Percentiles rank a stretch among this genome's conserved stretches.
Evolutionary conservation across 2,329 filamentous ascomycete genomes (phyloP).

Genomic region (Stagonosporopsis vannaccii): DNA sequence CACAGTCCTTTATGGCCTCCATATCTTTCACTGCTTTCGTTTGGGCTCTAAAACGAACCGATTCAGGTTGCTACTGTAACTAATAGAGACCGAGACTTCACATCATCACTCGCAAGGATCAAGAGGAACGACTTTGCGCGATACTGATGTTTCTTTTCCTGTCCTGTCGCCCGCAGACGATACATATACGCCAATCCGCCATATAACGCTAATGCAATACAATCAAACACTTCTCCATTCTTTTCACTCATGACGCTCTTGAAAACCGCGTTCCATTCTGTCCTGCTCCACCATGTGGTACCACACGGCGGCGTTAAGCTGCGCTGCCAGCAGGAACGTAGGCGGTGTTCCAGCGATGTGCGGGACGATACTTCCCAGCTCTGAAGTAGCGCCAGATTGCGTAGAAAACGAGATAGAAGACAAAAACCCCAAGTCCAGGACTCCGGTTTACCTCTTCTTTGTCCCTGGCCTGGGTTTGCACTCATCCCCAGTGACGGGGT

Average conservation of each 20-base stretch:
- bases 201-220: conserved; percentile 19
- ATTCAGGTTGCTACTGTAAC: too few species aligned
- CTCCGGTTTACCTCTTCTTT: conserved; percentile 53
- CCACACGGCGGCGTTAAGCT: background rate
- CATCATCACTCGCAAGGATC: background rate
- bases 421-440: background rate
- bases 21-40: too few species aligned
- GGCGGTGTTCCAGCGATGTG: background rate
- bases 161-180: background rate
- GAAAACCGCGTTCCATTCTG: background rate
- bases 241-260: background rate
- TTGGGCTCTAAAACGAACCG: too few species aligned
- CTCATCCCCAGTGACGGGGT: conserved; percentile 57
- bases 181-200: conserved; percentile 13
- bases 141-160: conserved; percentile 1
- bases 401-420: background rate
- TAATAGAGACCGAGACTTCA: background rate
- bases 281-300: background rate
- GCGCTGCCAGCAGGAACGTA: background rate
- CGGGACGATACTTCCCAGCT: background rate
- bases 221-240: conserved; percentile 3
- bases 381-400: background rate
- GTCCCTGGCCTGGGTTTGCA: conserved; percentile 58
- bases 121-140: background rate
- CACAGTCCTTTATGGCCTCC: too few species aligned